These are phyloP conservation scores for Mesotaenium endlicherianum DNA, from an alignment of 139 green algal species.

Conservation along the genomic window DNA sequence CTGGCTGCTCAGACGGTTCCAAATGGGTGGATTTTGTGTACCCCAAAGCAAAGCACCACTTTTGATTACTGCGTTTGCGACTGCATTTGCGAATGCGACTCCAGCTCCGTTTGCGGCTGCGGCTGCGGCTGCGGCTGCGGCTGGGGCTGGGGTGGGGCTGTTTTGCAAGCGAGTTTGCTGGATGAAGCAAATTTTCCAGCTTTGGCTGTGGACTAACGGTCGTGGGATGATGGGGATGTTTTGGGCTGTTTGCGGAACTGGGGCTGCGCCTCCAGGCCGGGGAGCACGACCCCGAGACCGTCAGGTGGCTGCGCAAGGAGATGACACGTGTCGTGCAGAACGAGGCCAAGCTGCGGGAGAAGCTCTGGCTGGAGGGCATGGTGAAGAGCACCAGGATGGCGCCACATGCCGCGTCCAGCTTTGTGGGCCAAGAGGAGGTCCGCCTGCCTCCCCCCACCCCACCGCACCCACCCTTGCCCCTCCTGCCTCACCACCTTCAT, in stretches of 20 bases:
- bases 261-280: constrained; percentile 13
- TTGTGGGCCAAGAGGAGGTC: constrained; percentile 37
- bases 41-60: too few relatives aligned
- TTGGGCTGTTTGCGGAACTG: too few relatives aligned
- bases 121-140: not conserved
- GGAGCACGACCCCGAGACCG: constrained; percentile 27
- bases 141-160: not conserved
- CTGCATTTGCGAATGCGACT: too few relatives aligned
- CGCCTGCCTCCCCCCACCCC: not conserved
- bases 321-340: constrained; percentile 60
- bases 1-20: too few relatives aligned
- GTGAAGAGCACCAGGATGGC: constrained; percentile 21
- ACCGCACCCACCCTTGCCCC: not conserved
- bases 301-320: constrained; percentile 58
- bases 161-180: too few relatives aligned
- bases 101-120: too few relatives aligned
- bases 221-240: too few relatives aligned
- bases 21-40: too few relatives aligned
- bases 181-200: too few relatives aligned
- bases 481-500: not conserved
- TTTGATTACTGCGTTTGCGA: too few relatives aligned
- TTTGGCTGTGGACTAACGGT: too few relatives aligned
- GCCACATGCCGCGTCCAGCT: not conserved
- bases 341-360: constrained; percentile 62
- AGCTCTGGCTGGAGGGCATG: constrained; percentile 59